Evolutionary conservation across 2,329 filamentous ascomycete species (phyloP).

Genomic region (Alternaria dauci): DNA sequence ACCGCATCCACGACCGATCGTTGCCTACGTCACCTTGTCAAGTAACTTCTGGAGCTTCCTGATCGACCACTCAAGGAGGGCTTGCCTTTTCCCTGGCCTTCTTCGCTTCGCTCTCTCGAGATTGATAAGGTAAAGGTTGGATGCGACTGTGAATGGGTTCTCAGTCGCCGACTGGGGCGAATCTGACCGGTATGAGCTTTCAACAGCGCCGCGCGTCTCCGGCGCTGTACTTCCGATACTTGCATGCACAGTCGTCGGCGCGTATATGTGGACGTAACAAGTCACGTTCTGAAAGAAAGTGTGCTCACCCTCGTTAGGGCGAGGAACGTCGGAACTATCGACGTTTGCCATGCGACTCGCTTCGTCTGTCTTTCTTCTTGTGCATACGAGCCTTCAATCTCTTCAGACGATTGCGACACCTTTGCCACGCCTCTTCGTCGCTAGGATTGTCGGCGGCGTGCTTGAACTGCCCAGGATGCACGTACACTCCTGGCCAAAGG

Average conservation of each 20-base stretch:
- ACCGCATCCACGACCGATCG: background rate
- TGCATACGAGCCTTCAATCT: conserved; percentile 16
- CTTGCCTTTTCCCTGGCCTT: conserved; percentile 13
- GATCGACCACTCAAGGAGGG: conserved; percentile 19
- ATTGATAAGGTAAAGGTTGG: conserved; percentile 4
- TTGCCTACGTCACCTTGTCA: background rate
- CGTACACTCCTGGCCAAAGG: conserved; percentile 33
- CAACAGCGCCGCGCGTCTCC: background rate
- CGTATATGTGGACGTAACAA: conserved; percentile 23
- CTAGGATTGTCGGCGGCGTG: conserved; percentile 14
- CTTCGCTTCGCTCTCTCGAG: background rate
- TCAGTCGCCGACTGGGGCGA: background rate
- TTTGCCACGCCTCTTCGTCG: conserved; percentile 33
- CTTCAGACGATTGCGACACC: conserved; percentile 24
- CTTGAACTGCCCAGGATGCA: conserved; percentile 36
- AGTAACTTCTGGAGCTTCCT: conserved; percentile 13
- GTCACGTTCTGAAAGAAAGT: conserved; percentile 13
- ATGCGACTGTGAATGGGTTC: background rate
- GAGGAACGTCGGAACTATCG: conserved; percentile 14
- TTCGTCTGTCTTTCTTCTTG: background rate
- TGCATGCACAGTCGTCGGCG: conserved; percentile 18
- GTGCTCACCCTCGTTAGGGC: conserved; percentile 6
- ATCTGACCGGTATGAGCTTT: conserved; percentile 3
- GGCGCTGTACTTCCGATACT: background rate
- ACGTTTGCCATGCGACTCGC: conserved; percentile 14